phyloP scores from a whole-genome alignment of 495 filamentous ascomycete genomes.

The Poronia punctata region DNA sequence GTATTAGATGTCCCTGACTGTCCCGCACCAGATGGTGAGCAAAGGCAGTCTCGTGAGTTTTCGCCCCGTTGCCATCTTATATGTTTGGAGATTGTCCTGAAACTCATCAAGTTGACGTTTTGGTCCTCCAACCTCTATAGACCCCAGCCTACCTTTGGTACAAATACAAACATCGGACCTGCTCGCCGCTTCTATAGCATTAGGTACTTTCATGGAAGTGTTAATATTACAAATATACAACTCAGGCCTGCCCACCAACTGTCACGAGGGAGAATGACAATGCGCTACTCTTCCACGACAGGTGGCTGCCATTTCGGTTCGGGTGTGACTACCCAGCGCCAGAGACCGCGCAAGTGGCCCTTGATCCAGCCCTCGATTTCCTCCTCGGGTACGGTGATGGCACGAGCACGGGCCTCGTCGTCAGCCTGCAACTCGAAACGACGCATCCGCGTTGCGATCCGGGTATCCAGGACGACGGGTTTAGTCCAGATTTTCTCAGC shows the following conservation, averaged over 20 bases:
- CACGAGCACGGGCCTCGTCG: slow-evolving; percentile 58
- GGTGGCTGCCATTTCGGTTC: slow-evolving; percentile 19
- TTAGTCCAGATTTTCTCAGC: slow-evolving; percentile 68
- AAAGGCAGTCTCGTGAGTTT: too few species aligned
- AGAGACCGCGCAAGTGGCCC: slow-evolving; percentile 38
- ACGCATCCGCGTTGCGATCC: slow-evolving; percentile 76
- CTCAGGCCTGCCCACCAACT: too few species aligned
- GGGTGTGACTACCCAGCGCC: slow-evolving; percentile 34
- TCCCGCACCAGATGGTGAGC: too few species aligned
- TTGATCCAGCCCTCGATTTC: slow-evolving; percentile 60
- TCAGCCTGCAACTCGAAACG: slow-evolving; percentile 59
- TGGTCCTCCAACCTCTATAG: neutral
- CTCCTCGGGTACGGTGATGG: slow-evolving; percentile 56
- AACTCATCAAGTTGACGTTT: too few species aligned
- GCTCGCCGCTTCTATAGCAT: neutral
- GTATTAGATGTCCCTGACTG: too few species aligned
- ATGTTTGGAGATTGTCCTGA: too few species aligned
- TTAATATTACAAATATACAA: slow-evolving; percentile 1
- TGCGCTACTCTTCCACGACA: neutral
- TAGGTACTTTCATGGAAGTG: neutral
- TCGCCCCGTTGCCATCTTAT: too few species aligned
- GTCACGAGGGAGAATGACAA: neutral
- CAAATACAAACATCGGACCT: neutral
- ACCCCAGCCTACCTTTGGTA: neutral
- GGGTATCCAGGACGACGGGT: slow-evolving; percentile 66